These are phyloP conservation scores for Alternaria burnsii DNA, from an alignment of 2,329 filamentous ascomycete genomes.

Conservation along the genomic window DNA sequence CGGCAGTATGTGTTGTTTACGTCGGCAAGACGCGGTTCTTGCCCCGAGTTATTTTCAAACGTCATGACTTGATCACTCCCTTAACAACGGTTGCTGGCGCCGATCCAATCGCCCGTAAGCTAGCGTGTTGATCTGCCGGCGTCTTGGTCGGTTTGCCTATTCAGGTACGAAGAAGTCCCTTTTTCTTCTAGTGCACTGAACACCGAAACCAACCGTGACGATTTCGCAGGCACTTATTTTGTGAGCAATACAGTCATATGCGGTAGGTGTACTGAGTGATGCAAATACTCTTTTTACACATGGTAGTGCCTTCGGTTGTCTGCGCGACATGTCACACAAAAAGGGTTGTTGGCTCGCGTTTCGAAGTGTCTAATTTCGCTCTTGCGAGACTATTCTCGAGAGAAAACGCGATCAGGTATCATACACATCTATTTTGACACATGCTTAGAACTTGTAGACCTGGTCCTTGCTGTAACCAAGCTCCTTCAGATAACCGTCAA, in stretches of 20 bases:
- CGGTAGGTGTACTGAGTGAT: not conserved
- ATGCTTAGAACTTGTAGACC: conserved; percentile 76
- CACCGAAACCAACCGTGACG: not conserved
- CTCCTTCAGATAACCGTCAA: conserved; percentile 81
- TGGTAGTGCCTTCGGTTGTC: not conserved
- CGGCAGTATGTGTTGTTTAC: not conserved
- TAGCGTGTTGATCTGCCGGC: not conserved
- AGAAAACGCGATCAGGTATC: conserved; percentile 25
- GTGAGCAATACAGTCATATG: not conserved
- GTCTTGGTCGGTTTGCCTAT: not conserved
- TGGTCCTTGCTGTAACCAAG: conserved; percentile 87
- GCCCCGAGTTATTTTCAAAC: not conserved
- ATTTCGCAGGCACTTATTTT: not conserved
- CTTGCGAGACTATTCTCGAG: conserved; percentile 11
- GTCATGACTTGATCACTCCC: conserved; percentile 1
- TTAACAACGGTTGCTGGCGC: not conserved
- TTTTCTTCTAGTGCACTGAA: not conserved
- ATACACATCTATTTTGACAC: conserved; percentile 24
- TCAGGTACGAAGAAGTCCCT: not conserved
- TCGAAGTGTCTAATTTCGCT: not conserved
- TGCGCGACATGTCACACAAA: not conserved
- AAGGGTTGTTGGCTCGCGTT: not conserved
- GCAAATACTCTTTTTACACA: not conserved
- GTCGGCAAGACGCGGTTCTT: not conserved
- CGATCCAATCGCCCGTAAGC: not conserved